Conservation (phyloP, 345 rosid genomes). For the Balakata baccata region DNA sequence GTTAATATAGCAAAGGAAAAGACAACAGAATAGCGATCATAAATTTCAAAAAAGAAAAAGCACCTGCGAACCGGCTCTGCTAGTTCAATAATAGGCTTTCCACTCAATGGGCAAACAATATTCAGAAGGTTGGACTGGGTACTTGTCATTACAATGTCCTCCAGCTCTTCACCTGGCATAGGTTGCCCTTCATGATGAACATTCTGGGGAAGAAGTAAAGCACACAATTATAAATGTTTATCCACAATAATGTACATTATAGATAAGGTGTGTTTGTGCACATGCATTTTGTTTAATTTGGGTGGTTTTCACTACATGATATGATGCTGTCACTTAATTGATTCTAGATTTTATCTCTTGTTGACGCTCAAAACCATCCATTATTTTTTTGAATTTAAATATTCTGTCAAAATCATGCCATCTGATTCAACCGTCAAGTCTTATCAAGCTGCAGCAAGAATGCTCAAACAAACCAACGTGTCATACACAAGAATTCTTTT, state of each 20-base stretch:
- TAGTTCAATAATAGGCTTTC: conserved; percentile 69
- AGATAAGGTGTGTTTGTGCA: not conserved
- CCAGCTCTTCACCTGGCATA: conserved; percentile 94
- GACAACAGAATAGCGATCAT: not conserved
- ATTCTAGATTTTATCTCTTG: no score
- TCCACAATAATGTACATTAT: not conserved
- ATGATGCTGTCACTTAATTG: no score
- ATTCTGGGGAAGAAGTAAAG: conserved; percentile 46
- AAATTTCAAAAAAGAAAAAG: conserved; percentile 6
- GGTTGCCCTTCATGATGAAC: conserved; percentile 85
- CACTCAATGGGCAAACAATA: conserved; percentile 69
- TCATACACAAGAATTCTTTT: not conserved
- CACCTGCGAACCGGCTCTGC: conserved; percentile 90
- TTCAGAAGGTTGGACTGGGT: conserved; percentile 75
- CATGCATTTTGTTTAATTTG: not conserved
- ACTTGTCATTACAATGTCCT: conserved; percentile 79
- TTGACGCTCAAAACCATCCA: no score
- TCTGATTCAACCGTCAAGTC: not conserved
- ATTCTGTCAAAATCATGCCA: not conserved
- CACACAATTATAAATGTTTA: conserved; percentile 1
- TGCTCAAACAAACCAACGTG: not conserved
- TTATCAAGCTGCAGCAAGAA: not conserved
- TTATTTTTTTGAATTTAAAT: not conserved
- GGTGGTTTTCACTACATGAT: no score
- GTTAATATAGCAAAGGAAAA: not conserved